Conservation (phyloP, 768 basidiomycete genomes). For the Termitomyces sp. region DNA sequence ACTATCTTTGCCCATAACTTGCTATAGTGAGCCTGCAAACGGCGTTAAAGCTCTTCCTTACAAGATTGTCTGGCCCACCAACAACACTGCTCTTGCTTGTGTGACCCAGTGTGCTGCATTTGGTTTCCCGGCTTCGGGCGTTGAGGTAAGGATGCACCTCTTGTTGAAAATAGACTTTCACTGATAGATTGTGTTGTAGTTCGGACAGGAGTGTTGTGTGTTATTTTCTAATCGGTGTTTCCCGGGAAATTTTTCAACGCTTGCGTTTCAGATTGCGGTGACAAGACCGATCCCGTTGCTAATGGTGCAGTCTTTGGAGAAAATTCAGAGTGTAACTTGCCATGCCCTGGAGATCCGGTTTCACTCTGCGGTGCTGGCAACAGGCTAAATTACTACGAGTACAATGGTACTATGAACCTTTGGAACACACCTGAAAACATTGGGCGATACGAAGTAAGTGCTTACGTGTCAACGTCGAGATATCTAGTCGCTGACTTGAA, state of each 20-base stretch:
- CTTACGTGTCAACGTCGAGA: background rate
- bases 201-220: slow-evolving; percentile 70
- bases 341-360: slow-evolving; percentile 66
- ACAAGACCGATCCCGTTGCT: slow-evolving; percentile 45
- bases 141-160: slow-evolving; percentile 33
- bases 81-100: slow-evolving; percentile 62
- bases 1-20: background rate
- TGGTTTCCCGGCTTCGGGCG: slow-evolving; percentile 66
- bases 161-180: background rate
- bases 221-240: slow-evolving; percentile 7
- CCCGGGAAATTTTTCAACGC: background rate
- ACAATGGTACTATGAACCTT: slow-evolving; percentile 45
- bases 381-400: slow-evolving; percentile 49
- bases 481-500: slow-evolving; percentile 4
- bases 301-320: slow-evolving; percentile 31
- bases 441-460: slow-evolving; percentile 65
- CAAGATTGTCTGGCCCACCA: slow-evolving; percentile 50
- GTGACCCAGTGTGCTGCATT: slow-evolving; percentile 63
- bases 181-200: slow-evolving; percentile 24
- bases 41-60: slow-evolving; percentile 49
- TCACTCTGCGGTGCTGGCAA: slow-evolving; percentile 62
- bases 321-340: slow-evolving; percentile 38
- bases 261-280: slow-evolving; percentile 56
- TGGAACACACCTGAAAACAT: slow-evolving; percentile 65
- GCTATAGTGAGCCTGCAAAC: slow-evolving; percentile 39